Evolutionary conservation across 1,284 basidiomycete species (phyloP).

Genomic region (Pseudozyma thailandica): DNA sequence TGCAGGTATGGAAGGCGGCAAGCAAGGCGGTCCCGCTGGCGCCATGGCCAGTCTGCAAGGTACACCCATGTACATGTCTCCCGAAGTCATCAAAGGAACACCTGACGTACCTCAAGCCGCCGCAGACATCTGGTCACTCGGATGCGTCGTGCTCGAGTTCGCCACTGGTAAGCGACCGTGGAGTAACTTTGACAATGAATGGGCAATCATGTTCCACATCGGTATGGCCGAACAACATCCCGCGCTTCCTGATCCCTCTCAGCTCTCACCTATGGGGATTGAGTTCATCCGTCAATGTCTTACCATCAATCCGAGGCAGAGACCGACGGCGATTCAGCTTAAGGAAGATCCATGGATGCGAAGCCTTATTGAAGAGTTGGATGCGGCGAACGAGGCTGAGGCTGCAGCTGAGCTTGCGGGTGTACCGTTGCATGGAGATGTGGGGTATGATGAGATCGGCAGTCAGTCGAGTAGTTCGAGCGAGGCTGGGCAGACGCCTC

Average conservation of each 20-base stretch:
- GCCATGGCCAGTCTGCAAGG: slow-evolving; percentile 80
- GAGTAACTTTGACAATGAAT: slow-evolving; percentile 99
- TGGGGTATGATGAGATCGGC: slow-evolving; percentile 13
- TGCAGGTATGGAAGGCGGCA: slow-evolving; percentile 70
- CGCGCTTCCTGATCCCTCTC: slow-evolving; percentile 87
- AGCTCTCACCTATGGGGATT: slow-evolving; percentile 89
- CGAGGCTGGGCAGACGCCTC: not conserved
- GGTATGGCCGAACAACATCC: slow-evolving; percentile 97
- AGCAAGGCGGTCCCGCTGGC: slow-evolving; percentile 61
- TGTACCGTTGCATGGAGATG: not conserved
- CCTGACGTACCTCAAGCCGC: slow-evolving; percentile 82
- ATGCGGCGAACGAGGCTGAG: slow-evolving; percentile 59
- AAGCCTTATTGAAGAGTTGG: slow-evolving; percentile 62
- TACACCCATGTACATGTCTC: slow-evolving; percentile 99
- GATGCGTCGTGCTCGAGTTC: slow-evolving; percentile 95
- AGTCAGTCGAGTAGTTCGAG: slow-evolving; percentile 24
- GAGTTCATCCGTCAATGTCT: slow-evolving; percentile 93
- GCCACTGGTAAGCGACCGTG: slow-evolving; percentile 96
- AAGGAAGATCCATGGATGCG: slow-evolving; percentile 89
- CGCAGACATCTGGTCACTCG: slow-evolving; percentile 97
- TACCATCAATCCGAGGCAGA: slow-evolving; percentile 83
- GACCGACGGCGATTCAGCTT: slow-evolving; percentile 87
- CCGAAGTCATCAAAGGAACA: slow-evolving; percentile 90
- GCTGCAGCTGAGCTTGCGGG: slow-evolving; percentile 37
- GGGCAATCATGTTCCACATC: slow-evolving; percentile 99